Base-by-base conservation (phyloP, 2,329 filamentous ascomycete species). In the Pyrenochaeta sp. region DNA sequence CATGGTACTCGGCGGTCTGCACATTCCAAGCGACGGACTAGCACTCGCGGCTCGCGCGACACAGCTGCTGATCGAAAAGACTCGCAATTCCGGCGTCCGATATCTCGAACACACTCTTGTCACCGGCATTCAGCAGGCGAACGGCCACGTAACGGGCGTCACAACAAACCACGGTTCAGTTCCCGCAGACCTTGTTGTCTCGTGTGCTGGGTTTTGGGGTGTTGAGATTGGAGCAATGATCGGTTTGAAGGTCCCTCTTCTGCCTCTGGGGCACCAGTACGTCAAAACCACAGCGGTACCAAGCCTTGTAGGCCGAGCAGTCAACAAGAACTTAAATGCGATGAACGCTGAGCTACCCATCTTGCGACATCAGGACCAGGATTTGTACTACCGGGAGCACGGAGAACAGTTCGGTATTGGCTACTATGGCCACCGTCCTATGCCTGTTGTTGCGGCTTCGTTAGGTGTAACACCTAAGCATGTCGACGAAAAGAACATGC, bases 151-250 rank as follows among this genome's bases (percentile, higher is more conserved):
- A 12, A 88, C 85, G 0, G 86, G 86, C 1, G 86, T 89, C 0
- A 75, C 61, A 1, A 88, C 85, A 0, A 75, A 78, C 1, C 73
- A 73, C 3, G 82, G 82, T 24, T 81, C 68, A 0, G 79, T 88
- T 22, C 77, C 83, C 0, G 86, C 86, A 0, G 87, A 89, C 53
- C 84, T 88, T 25, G 79, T 89, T 50, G 74, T 89, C 37, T 88
- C 86, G 1, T 89, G 87, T 59, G 87, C 86, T 6, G 87, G 87
- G 0, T 87, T 89, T 72, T 89, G 87, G 87, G 87, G 87, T 10
- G 87, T 88, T 7, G 86, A 89, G 68, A 78, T 89, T 6, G 87
- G 87, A 24, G 84, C 82, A 5, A 87, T 89, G 86, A 81, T 85
- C 42, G 86, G 82, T 4, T 65, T 88, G 12, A 76, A 82, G 1